Evolutionary conservation across 1,139 yeast species (phyloP).

Genomic region (Hansenula sp.): DNA sequence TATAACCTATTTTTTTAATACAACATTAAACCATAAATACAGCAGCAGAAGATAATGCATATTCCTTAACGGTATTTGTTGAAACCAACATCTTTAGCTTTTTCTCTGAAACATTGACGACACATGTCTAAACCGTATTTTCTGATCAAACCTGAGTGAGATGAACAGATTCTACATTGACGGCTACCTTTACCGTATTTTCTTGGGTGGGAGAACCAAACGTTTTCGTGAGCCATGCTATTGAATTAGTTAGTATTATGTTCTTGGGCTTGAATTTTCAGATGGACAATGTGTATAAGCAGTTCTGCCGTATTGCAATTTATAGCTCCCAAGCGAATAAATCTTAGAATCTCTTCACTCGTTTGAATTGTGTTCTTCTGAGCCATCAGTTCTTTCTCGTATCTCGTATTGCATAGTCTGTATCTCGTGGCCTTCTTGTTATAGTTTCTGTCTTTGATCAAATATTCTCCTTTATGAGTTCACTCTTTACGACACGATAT

Average conservation of each 20-base stretch:
- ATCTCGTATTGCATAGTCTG: background rate
- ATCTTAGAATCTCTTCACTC: no score
- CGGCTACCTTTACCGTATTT: slow-evolving; percentile 99
- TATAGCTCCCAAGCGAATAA: no score
- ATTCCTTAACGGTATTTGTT: slow-evolving; percentile 89
- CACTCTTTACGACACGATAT: background rate
- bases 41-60: slow-evolving; percentile 5
- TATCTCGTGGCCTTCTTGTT: no score
- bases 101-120: slow-evolving; percentile 99
- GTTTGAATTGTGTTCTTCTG: no score
- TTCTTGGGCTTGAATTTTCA: no score
- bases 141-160: slow-evolving; percentile 99
- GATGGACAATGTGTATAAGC: background rate
- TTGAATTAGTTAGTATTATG: slow-evolving; percentile 16
- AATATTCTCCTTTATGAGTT: background rate
- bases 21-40: slow-evolving; percentile 14
- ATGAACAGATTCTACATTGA: slow-evolving; percentile 98
- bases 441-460: no score
- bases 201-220: slow-evolving; percentile 99
- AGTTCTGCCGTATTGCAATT: background rate
- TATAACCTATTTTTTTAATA: slow-evolving; percentile 10
- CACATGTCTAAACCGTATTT: slow-evolving; percentile 99
- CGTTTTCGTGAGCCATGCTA: slow-evolving; percentile 99
- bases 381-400: background rate
- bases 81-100: slow-evolving; percentile 99